Evolutionary conservation across 768 basidiomycete species (phyloP).

Genomic region (Ephemerocybe angulata): DNA sequence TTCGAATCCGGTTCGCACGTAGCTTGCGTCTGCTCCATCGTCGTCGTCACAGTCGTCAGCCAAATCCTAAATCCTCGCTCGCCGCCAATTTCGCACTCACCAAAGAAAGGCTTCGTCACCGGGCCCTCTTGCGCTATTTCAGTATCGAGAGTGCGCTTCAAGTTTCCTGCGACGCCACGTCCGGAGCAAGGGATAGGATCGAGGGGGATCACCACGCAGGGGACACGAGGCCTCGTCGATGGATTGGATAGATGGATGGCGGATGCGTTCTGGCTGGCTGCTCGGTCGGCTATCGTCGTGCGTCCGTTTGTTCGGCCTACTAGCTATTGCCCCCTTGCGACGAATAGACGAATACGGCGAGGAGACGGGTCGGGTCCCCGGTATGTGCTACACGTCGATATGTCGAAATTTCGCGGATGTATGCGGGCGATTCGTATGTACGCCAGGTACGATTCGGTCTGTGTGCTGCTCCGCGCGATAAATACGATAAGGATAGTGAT

Average conservation of each 20-base stretch:
- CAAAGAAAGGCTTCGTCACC: neutral
- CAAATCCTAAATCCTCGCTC: neutral
- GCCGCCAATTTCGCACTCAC: neutral
- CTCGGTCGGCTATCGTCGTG: neutral
- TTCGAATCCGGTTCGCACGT: neutral
- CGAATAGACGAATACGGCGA: no score
- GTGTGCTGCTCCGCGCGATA: neutral
- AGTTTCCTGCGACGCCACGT: neutral
- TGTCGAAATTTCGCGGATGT: neutral
- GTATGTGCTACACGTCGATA: neutral
- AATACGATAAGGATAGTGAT: no score
- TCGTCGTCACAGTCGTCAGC: neutral
- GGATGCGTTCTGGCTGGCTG: neutral
- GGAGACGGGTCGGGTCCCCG: no score
- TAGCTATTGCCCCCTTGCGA: no score
- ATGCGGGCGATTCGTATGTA: neutral
- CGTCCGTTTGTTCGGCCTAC: no score
- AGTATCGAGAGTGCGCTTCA: neutral
- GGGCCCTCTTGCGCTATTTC: neutral
- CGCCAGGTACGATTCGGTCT: neutral
- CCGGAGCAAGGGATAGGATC: neutral
- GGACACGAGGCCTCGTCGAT: neutral
- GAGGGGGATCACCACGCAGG: neutral
- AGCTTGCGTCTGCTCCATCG: neutral
- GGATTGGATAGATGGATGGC: neutral